Evolutionary conservation across 805 yeast species (phyloP), one percentile per base, ranked within the genome.

Genomic region (Kazachstania viticola): DNA sequence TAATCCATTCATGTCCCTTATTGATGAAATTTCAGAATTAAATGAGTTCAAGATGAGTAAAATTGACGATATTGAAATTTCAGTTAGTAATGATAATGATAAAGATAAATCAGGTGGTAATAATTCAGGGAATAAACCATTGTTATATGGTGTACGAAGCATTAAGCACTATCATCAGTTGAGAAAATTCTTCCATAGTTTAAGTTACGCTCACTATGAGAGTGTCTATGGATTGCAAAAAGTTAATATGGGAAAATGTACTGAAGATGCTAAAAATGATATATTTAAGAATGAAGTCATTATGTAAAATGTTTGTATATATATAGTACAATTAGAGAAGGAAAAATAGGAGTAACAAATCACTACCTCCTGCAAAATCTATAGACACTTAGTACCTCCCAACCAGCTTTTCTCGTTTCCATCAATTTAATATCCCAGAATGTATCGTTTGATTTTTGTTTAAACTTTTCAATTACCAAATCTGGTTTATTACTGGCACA

Each of bases 401-500:
- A 85, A 0, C 97, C 97, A 1, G 95, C 95, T 46, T 81, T 82
- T 33, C 96, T 65, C 27, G 65, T 64, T 4, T 73, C 67, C 1
- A 83, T 61, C n/a, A 58, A 43, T 2, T 61, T 59, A 1, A 70
- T 71, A 0, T 33, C 33, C 84, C 94, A 88, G 9, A n/a, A n/a
- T n/a, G n/a, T n/a, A n/a, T n/a, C n/a, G 22, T 50, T 46, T 13
- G 16, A 13, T 2, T 41, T 34, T 12, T 45, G 32, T 9, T 14
- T 12, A 75, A 83, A 77, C 2, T 32, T 27, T 7, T 51, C 43
- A 0, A 66, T 67, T 1, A 87, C 81, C 5, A 51, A 38, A 11
- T 69, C 71, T 0, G 97, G 97, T 22, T 75, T 69, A 49, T 91
- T 91, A 41, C 95, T 64, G 6, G 94, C 95, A 55, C 97, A 88